Conservation (phyloP, 208 protist genomes). For the Trypanosoma platydactyli region DNA sequence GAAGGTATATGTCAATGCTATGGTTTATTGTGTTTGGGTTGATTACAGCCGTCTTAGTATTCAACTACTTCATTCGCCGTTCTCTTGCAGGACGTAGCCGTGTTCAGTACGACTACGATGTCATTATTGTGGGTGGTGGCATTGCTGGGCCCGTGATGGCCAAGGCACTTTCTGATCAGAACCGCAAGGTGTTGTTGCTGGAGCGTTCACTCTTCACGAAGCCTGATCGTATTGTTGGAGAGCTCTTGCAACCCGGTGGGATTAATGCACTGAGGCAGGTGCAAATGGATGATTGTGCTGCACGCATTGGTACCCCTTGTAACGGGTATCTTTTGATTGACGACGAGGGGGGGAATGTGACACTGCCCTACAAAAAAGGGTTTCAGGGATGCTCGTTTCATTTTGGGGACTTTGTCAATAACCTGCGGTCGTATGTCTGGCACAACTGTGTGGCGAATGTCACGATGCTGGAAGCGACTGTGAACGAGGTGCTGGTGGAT, state of each 20-base stretch:
- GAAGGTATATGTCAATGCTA: slow-evolving; percentile 23
- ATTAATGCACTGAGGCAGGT: slow-evolving; percentile 79
- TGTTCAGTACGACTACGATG: slow-evolving; percentile 87
- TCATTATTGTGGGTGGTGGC: slow-evolving; percentile 91
- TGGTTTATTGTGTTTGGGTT: slow-evolving; percentile 40
- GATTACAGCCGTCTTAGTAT: slow-evolving; percentile 43
- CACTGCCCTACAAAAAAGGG: slow-evolving; percentile 73
- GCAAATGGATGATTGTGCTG: slow-evolving; percentile 87
- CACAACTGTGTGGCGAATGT: slow-evolving; percentile 71
- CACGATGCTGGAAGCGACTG: slow-evolving; percentile 83
- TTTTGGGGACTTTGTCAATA: slow-evolving; percentile 93
- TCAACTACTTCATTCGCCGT: slow-evolving; percentile 57
- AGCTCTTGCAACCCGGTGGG: slow-evolving; percentile 95
- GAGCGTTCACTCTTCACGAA: slow-evolving; percentile 89
- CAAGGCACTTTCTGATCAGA: slow-evolving; percentile 83
- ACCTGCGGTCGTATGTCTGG: slow-evolving; percentile 75
- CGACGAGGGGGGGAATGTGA: slow-evolving; percentile 47
- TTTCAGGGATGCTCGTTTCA: slow-evolving; percentile 85
- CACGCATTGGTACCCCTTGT: slow-evolving; percentile 80
- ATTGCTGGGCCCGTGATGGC: slow-evolving; percentile 90
- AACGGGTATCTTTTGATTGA: slow-evolving; percentile 91
- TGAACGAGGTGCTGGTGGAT: slow-evolving; percentile 70
- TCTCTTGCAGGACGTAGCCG: slow-evolving; percentile 41
- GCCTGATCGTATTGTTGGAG: slow-evolving; percentile 95
- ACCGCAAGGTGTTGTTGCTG: slow-evolving; percentile 84